Evolutionary conservation across 371 early-diverging fungal species (phyloP), one percentile per base, ranked within the genome.

Genomic region (Circinella minor): DNA sequence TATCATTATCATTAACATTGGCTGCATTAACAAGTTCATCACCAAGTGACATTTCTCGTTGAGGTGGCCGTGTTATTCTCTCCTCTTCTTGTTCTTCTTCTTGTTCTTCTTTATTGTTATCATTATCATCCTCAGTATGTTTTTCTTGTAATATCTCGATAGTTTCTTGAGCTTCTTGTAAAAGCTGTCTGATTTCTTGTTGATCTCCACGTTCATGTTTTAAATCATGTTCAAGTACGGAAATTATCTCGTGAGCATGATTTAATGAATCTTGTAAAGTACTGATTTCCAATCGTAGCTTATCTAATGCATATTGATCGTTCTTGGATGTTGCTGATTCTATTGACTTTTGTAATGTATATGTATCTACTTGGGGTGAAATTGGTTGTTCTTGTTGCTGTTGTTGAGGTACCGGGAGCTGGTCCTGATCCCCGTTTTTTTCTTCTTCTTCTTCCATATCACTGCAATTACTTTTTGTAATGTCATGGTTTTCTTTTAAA

Each of bases 131-230:
- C 6, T 18, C 34, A 13, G n/a, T 46, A 34, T 4, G 27, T 27
- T 63, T 11, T 48, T 63, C 27, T 14, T 34, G 14, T 9, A 66
- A 47, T 39, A n/a, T n/a, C 60, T 73, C 69, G 36, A 73, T 69
- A 4, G 55, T 66, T 17, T 74, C 74, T 57, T 74, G 74, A 15
- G 74, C 71, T 46, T 74, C 71, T 10, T 55, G 59, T 18, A 66
- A 46, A 38, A 74, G 61, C 11, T 63, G 66, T 5, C 67, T 61
- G 18, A 67, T 48, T 38, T 74, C 68, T 18, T 51, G 36, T n/a
- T 65, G 71, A 17, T 74, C 61, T 36, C 9, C 36, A 17, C 65
- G 63, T 43, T 74, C 74, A 36, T 55, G 8, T 4, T 70, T 63
- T 46, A 74, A 63, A 3, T 60, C 38, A 5, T n/a, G 34, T 48